These are phyloP conservation scores for Claviceps spartinae DNA, from an alignment of 2,329 filamentous ascomycete species.

Conservation along the genomic window DNA sequence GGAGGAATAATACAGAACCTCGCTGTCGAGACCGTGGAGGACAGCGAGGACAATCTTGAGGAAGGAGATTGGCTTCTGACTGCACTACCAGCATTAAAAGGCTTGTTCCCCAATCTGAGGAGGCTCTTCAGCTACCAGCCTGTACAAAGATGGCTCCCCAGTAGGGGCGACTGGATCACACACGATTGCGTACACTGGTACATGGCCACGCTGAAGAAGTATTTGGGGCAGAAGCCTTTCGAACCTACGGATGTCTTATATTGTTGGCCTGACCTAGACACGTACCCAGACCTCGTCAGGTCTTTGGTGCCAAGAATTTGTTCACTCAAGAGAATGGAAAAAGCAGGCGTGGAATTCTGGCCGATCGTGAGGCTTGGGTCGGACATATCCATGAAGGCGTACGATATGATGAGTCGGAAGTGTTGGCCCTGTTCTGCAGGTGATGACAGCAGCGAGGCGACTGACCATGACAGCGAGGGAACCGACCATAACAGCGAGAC, in stretches of 20 bases:
- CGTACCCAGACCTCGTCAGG: constrained; percentile 17
- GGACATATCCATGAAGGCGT: constrained; percentile 7
- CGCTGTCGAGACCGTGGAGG: constrained; percentile 10
- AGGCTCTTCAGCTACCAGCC: constrained; percentile 12
- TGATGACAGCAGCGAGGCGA: constrained; percentile 2
- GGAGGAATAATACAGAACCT: constrained; percentile 17
- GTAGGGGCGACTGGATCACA: constrained; percentile 17
- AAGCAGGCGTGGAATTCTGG: constrained; percentile 11
- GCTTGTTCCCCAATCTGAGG: constrained; percentile 13
- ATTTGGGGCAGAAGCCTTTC: constrained; percentile 11
- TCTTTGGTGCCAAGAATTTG: constrained; percentile 8
- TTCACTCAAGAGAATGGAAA: neutral
- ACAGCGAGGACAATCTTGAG: neutral
- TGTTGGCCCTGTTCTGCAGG: neutral
- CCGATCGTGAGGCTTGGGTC: constrained; percentile 20
- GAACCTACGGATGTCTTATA: constrained; percentile 14
- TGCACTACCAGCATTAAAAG: neutral
- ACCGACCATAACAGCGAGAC: constrained; percentile 22
- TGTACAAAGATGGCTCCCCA: neutral
- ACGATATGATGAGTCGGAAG: constrained; percentile 7
- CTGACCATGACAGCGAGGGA: constrained; percentile 20
- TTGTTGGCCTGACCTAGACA: constrained; percentile 21
- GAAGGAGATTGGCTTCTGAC: neutral
- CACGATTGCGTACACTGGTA: constrained; percentile 17
- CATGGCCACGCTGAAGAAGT: constrained; percentile 10